Evolutionary conservation across 2,329 filamentous ascomycete species (phyloP), one percentile per base, ranked within the genome.

Genomic region (Trichothecium roseum): DNA sequence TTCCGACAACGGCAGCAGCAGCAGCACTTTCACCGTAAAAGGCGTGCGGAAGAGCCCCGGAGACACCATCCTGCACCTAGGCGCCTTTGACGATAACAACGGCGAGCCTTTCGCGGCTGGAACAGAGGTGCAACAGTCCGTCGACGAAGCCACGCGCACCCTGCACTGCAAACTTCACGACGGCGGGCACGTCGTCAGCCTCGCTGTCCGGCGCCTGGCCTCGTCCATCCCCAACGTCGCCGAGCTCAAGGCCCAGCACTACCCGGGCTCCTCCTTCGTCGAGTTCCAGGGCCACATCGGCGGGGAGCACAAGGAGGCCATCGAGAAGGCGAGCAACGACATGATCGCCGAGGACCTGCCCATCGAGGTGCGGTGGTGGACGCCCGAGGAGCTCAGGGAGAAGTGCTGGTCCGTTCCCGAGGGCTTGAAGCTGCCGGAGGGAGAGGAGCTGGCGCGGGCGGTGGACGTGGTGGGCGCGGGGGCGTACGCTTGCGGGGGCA

Each of bases 201-300:
- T 30, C 5, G 29, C 35, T 4, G 20, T 37, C 30, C 35, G 24
- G 14, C 8, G 18, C 8, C 24, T 37, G 13, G 55, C 74, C 2
- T 55, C 62, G 2, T 52, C 73, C 35, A 53, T 80, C 10, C 56
- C 56, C 1, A n/a, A 20, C 16, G n/a, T 37, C 22, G 18, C 18
- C 10, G 35, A 37, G 29, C 5, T 32, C n/a, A 37, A 37, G 18
- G 35, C 35, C 4, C 24, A 24, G 30, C 35, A 37, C 22, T 37
- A 37, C 22, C 35, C 35, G 8, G 35, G 28, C 24, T 18, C 22
- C 3, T 17, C 35, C 20, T 26, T 18, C 13, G 35, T 37, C 16
- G 35, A 27, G 29, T 37, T 37, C 35, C 9, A 27, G 15, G 35
- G 35, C 3, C n/a, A 13, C 8, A 32, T 37, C 30, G 30, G 24